Conservation (phyloP, 2,329 filamentous ascomycete species). For the Tolypocladium nubicola region DNA sequence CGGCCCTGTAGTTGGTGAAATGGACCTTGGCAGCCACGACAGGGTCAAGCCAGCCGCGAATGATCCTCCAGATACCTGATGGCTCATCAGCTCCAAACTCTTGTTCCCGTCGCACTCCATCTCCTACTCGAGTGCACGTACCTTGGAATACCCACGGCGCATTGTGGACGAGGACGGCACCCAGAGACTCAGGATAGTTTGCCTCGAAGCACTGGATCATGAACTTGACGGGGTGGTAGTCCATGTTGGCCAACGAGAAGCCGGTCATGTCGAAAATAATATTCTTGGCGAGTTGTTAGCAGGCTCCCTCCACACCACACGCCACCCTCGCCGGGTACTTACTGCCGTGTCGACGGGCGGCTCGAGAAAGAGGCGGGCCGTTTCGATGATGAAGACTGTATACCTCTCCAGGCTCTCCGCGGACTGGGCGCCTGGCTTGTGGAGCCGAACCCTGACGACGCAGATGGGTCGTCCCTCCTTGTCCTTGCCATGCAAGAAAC, state of each 20-base stretch:
- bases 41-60: slow-evolving; percentile 91
- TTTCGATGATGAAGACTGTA: slow-evolving; percentile 92
- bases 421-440: slow-evolving; percentile 71
- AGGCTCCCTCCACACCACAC: neutral
- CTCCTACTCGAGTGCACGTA: slow-evolving; percentile 16
- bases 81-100: neutral
- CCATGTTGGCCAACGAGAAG: slow-evolving; percentile 95
- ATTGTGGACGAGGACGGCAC: slow-evolving; percentile 86
- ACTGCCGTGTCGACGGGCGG: slow-evolving; percentile 85
- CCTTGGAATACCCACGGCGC: slow-evolving; percentile 95
- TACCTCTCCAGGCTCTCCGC: slow-evolving; percentile 76
- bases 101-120: neutral
- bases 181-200: slow-evolving; percentile 91
- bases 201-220: slow-evolving; percentile 99
- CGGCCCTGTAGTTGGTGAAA: slow-evolving; percentile 74
- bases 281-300: slow-evolving; percentile 41
- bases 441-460: slow-evolving; percentile 71
- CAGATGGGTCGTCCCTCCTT: slow-evolving; percentile 79
- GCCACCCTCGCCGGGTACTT: slow-evolving; percentile 30
- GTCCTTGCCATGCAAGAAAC: slow-evolving; percentile 80
- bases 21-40: slow-evolving; percentile 91
- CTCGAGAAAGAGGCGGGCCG: slow-evolving; percentile 70
- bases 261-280: slow-evolving; percentile 94
- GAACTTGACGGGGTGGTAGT: slow-evolving; percentile 94
- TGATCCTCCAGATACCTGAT: slow-evolving; percentile 86